Evolutionary conservation across 345 rosid species (phyloP).

Genomic region (Lepidium sativum): DNA sequence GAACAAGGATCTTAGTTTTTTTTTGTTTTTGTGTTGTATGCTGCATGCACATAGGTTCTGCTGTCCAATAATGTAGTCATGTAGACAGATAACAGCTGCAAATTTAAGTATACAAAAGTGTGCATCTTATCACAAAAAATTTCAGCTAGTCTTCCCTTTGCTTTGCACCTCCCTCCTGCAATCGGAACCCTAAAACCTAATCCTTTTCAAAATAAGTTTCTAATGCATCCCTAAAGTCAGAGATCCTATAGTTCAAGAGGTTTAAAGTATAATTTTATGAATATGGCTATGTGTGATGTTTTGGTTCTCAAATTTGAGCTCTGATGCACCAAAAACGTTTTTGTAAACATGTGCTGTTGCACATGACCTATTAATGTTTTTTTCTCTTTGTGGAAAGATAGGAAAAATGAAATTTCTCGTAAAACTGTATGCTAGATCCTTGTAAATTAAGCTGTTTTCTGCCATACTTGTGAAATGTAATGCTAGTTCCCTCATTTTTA

Average conservation of each 20-base stretch:
- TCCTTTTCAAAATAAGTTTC: background rate
- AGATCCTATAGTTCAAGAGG: background rate
- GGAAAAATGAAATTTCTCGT: background rate
- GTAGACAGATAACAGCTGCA: background rate
- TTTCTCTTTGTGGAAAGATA: background rate
- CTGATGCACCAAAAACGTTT: background rate
- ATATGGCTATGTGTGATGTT: background rate
- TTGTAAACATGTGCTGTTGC: background rate
- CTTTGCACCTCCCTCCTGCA: slow-evolving; percentile 1
- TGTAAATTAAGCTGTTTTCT: background rate
- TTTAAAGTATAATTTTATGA: background rate
- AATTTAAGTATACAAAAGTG: background rate
- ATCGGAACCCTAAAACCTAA: slow-evolving; percentile 2
- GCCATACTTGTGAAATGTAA: background rate
- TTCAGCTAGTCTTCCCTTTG: background rate
- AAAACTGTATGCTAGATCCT: background rate
- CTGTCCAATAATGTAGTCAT: background rate
- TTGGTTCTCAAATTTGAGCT: background rate
- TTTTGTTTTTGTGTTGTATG: background rate
- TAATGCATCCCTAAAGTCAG: background rate
- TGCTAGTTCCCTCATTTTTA: background rate
- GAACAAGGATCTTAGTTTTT: background rate
- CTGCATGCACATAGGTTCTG: slow-evolving; percentile 2
- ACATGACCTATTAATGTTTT: background rate
- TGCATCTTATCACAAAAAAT: background rate